Base-by-base conservation (phyloP, 2,329 filamentous ascomycete species). In the Ceratocystiopsis brevicomis region DNA sequence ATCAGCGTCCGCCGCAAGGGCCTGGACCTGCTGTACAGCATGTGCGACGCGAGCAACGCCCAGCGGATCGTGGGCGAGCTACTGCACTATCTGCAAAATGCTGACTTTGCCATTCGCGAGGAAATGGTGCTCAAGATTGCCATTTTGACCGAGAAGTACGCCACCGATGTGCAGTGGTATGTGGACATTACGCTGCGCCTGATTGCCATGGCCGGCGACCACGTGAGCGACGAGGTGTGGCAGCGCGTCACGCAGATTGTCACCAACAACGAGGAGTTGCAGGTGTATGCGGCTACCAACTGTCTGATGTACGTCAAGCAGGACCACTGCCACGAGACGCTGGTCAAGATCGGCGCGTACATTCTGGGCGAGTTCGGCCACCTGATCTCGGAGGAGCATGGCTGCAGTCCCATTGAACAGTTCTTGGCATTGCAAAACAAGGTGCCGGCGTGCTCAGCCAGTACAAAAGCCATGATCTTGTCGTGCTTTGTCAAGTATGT, bases 101-200 rank as follows among this genome's bases (percentile, higher is more conserved):
- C 90, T 40, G 90, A 98, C 60, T 98, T 94, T 59, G 88, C 88
- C 6, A 95, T 98, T 53, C 77, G 92, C 49, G 92, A 98, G 63
- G 90, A 98, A 60, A 98, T 98, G 90, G 90, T 96, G 4, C 68
- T 98, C 49, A 98, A 98, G 64, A 94, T 98, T 61, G 90, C 90
- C 42, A 98, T 98, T 55, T 62, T 98, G 50, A 96, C 92, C 0
- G 90, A 98, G 59, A 96, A 96, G 58, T 98, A 98, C 58, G 90
- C 90, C 19, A 95, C 87, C 1, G 90, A 98, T 55, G 84, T 94
- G 17, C 88, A 96, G 64, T 98, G 90, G 90, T 98, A 98, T 59
- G 92, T 98, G 49, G 88, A 98, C 57, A 95, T 96, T 52, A 94
- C 90, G 12, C 68, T 98, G 51, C 78, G 88, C 44, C 72, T 98